A percentile compares a stretch with the other conserved stretches of the same genome.
phyloP scores from a whole-genome alignment of 768 basidiomycete genomes.

The Gymnopilus junonius region DNA sequence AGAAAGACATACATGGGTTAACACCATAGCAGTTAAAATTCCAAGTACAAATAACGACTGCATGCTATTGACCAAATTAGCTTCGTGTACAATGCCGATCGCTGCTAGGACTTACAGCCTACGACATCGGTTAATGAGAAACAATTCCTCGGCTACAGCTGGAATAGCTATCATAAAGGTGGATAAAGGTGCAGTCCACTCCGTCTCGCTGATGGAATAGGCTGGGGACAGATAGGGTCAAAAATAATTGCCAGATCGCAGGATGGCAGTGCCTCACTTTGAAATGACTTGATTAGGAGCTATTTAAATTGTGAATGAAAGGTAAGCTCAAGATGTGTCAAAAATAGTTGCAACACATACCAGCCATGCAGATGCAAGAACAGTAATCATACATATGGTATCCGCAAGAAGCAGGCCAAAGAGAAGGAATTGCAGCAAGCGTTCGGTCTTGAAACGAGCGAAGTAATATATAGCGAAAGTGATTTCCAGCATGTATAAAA shows the following conservation, averaged over 20 bases:
- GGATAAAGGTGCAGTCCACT: slow-evolving; percentile 25
- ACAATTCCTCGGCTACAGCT: slow-evolving; percentile 24
- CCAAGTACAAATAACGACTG: slow-evolving; percentile 16
- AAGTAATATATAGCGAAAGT: slow-evolving; percentile 27
- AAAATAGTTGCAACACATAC: slow-evolving; percentile 1
- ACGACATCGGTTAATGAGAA: slow-evolving; percentile 27
- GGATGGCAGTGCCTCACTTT: slow-evolving; percentile 5
- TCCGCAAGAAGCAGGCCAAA: slow-evolving; percentile 22
- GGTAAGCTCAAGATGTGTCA: background rate
- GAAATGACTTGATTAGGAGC: slow-evolving; percentile 20
- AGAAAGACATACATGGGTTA: slow-evolving; percentile 18
- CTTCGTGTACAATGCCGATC: background rate
- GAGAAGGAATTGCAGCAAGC: slow-evolving; percentile 16
- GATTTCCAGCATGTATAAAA: slow-evolving; percentile 28
- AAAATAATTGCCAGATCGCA: background rate
- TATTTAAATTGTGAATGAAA: background rate
- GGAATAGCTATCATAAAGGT: slow-evolving; percentile 19
- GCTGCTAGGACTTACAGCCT: slow-evolving; percentile 16
- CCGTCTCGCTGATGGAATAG: slow-evolving; percentile 15
- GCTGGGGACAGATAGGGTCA: slow-evolving; percentile 5
- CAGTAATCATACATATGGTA: slow-evolving; percentile 22
- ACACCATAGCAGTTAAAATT: slow-evolving; percentile 17
- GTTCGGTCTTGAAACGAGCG: slow-evolving; percentile 21
- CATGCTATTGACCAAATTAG: slow-evolving; percentile 11
- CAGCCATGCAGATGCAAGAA: slow-evolving; percentile 26